Percentiles rank a stretch among this genome's conserved stretches.
Evolutionary conservation across 2,329 filamentous ascomycete species (phyloP).

Genomic region (Karstenula rhodostoma): DNA sequence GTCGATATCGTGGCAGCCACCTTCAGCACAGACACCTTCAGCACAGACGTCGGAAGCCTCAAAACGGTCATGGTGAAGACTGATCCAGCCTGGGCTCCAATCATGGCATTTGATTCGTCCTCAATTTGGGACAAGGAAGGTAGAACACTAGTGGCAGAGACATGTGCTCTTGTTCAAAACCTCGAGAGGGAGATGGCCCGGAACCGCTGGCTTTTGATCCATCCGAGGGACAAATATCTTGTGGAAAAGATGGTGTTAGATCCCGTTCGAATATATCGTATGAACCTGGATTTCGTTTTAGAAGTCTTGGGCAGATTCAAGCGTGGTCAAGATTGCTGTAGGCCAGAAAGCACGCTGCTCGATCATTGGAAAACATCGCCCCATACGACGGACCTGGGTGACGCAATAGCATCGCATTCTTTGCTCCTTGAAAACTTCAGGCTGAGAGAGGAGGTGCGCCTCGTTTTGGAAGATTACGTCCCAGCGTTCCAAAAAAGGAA

Average conservation of each 20-base stretch:
- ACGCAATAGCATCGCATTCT: slow-evolving; percentile 13
- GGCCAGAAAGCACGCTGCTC: slow-evolving; percentile 12
- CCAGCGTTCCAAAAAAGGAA: slow-evolving; percentile 6
- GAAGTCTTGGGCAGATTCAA: slow-evolving; percentile 7
- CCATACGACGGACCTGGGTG: slow-evolving; percentile 7
- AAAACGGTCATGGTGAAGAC: slow-evolving; percentile 5
- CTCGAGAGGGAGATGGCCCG: slow-evolving; percentile 3
- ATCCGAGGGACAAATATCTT: slow-evolving; percentile 6
- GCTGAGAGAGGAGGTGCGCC: slow-evolving; percentile 1
- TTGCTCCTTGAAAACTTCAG: slow-evolving; percentile 1
- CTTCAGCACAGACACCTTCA: slow-evolving; percentile 10
- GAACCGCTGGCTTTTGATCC: slow-evolving; percentile 11
- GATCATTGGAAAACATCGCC: slow-evolving; percentile 9
- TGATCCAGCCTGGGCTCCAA: slow-evolving; percentile 5
- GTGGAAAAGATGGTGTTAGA: slow-evolving; percentile 6
- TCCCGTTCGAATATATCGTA: not conserved
- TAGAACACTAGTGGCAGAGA: not conserved
- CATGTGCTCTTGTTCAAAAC: slow-evolving; percentile 8
- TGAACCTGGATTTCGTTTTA: slow-evolving; percentile 7
- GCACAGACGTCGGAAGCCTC: slow-evolving; percentile 13
- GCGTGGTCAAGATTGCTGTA: slow-evolving; percentile 6
- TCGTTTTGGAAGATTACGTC: slow-evolving; percentile 10
- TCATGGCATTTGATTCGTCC: slow-evolving; percentile 1
- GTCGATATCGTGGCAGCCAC: slow-evolving; percentile 17
- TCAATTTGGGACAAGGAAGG: not conserved